Evolutionary conservation across 768 basidiomycete genomes (phyloP).

Genomic region (Goffeauzyma gilvescens): DNA sequence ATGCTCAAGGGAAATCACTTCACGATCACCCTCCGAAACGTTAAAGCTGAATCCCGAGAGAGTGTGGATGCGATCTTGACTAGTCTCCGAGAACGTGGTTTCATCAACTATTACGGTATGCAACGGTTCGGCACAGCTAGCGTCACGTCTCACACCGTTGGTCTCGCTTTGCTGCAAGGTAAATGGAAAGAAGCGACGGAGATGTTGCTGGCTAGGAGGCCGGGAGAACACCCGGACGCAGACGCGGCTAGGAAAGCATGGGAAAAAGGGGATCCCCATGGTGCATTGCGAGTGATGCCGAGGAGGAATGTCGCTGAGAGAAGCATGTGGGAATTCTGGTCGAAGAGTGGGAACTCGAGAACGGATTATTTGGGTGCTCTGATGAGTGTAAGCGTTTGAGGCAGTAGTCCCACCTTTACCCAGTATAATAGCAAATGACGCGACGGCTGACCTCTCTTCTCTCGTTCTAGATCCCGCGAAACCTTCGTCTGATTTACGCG

Average conservation of each 20-base stretch:
- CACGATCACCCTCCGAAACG: slow-evolving; percentile 82
- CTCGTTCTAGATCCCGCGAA: slow-evolving; percentile 64
- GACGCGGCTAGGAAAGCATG: slow-evolving; percentile 64
- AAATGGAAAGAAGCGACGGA: slow-evolving; percentile 78
- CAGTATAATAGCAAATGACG: not conserved
- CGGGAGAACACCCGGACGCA: slow-evolving; percentile 87
- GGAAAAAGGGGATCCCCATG: slow-evolving; percentile 61
- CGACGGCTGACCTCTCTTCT: not conserved
- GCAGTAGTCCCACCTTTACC: not conserved
- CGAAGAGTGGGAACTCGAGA: slow-evolving; percentile 57
- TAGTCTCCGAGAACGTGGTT: slow-evolving; percentile 63
- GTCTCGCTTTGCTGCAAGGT: slow-evolving; percentile 66
- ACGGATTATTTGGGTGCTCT: slow-evolving; percentile 57
- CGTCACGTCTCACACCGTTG: slow-evolving; percentile 85
- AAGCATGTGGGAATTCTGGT: slow-evolving; percentile 69
- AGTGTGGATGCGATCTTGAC: slow-evolving; percentile 56
- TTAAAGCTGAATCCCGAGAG: slow-evolving; percentile 55
- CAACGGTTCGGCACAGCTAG: slow-evolving; percentile 95
- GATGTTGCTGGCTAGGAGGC: slow-evolving; percentile 58
- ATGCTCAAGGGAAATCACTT: slow-evolving; percentile 95
- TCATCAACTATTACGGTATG: slow-evolving; percentile 99
- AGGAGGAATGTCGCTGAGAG: slow-evolving; percentile 82
- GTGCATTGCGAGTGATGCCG: slow-evolving; percentile 69
- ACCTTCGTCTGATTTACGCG: slow-evolving; percentile 88
- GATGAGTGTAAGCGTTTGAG: slow-evolving; percentile 42